Conservation (phyloP, 257 asterid species). For the Fraxinus pennsylvanica region DNA sequence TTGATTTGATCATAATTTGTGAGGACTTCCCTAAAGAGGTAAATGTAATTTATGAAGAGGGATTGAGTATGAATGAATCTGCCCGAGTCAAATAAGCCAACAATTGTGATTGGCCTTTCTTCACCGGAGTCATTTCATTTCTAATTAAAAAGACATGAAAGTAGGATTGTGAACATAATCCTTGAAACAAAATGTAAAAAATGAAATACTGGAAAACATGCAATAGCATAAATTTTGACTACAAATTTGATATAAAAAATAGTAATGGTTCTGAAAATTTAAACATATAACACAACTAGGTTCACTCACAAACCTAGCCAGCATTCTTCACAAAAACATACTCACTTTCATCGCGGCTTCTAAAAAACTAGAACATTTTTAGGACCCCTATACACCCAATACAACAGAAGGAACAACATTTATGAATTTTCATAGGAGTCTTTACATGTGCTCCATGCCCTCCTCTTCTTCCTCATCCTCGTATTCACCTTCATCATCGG, state of each 20-base stretch:
- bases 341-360: constrained; percentile 15
- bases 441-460: constrained; percentile 25
- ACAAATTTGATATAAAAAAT: not conserved
- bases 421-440: not conserved
- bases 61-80: too few species aligned
- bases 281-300: constrained; percentile 9
- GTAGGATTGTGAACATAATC: not conserved
- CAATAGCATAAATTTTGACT: not conserved
- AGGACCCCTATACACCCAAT: constrained; percentile 21
- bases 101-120: too few species aligned
- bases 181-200: not conserved
- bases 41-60: too few species aligned
- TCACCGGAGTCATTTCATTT: too few species aligned
- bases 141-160: not conserved
- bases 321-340: constrained; percentile 19
- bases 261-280: not conserved
- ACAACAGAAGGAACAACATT: constrained; percentile 19
- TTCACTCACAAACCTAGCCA: too few species aligned
- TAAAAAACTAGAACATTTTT: constrained; percentile 20
- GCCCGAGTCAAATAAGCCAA: too few species aligned
- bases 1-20: too few species aligned
- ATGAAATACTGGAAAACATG: not conserved
- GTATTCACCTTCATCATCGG: constrained; percentile 76
- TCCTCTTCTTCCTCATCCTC: constrained; percentile 73
- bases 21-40: too few species aligned